Conservation (phyloP, 495 filamentous ascomycete genomes). For the Extremus antarcticus region DNA sequence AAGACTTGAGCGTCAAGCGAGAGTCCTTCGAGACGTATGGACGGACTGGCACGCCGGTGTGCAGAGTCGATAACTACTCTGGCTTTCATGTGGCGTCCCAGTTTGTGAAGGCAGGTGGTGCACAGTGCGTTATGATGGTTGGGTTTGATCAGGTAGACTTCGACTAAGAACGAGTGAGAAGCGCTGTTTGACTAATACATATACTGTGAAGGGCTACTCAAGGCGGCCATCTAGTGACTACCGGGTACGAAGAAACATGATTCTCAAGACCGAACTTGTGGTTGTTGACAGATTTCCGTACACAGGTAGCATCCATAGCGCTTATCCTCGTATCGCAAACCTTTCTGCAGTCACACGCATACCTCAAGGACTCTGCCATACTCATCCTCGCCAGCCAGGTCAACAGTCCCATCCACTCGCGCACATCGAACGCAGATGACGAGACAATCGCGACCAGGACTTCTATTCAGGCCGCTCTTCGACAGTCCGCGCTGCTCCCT, state of each 20-base stretch:
- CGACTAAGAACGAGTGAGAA: too few relatives aligned
- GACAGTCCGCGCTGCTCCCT: background rate
- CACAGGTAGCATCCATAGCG: conserved; percentile 5
- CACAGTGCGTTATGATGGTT: conserved; percentile 7
- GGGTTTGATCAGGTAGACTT: conserved; percentile 5
- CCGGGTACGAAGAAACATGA: too few relatives aligned
- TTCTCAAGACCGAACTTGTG: too few relatives aligned
- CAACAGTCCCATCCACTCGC: background rate
- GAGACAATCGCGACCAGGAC: background rate
- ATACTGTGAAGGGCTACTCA: too few relatives aligned
- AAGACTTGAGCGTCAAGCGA: background rate
- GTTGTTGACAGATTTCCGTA: too few relatives aligned
- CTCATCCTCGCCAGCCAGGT: background rate
- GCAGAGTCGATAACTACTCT: conserved; percentile 6
- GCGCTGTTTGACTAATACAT: too few relatives aligned
- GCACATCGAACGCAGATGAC: background rate
- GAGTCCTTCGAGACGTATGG: background rate
- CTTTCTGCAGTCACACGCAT: conserved; percentile 10
- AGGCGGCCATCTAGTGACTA: too few relatives aligned
- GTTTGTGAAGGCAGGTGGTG: conserved; percentile 1
- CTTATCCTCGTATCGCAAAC: conserved; percentile 5
- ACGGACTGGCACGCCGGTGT: conserved; percentile 1
- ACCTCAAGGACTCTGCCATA: conserved; percentile 11
- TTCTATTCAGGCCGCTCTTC: background rate
- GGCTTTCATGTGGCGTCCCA: conserved; percentile 1